phyloP scores from a whole-genome alignment of 2,329 filamentous ascomycete genomes.

The Teratosphaeriaceae sp. region DNA sequence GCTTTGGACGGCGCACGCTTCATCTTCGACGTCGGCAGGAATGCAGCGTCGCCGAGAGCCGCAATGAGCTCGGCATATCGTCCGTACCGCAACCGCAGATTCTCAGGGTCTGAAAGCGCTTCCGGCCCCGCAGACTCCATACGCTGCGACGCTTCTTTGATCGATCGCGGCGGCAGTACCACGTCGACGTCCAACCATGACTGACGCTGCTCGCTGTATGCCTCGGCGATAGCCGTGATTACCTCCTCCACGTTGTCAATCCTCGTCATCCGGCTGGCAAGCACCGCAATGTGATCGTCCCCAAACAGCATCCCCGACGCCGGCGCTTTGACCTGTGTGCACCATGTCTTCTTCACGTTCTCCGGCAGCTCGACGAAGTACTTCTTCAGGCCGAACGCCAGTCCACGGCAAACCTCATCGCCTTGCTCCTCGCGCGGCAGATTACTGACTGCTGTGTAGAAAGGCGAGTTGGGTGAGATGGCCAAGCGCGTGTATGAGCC shows the following conservation, averaged over 20 bases:
- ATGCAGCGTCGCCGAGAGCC: slow-evolving; percentile 74
- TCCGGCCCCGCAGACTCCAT: slow-evolving; percentile 18
- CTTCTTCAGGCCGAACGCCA: slow-evolving; percentile 88
- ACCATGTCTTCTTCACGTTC: slow-evolving; percentile 65
- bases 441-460: slow-evolving; percentile 84
- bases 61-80: slow-evolving; percentile 70
- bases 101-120: slow-evolving; percentile 23
- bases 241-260: slow-evolving; percentile 71
- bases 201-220: slow-evolving; percentile 73
- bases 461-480: slow-evolving; percentile 83
- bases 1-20: slow-evolving; percentile 83
- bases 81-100: slow-evolving; percentile 62
- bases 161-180: slow-evolving; percentile 70
- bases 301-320: slow-evolving; percentile 66
- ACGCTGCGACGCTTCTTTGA: slow-evolving; percentile 33
- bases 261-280: slow-evolving; percentile 77
- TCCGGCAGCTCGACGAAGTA: slow-evolving; percentile 87
- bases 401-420: slow-evolving; percentile 82
- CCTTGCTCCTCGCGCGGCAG: slow-evolving; percentile 91
- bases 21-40: slow-evolving; percentile 77
- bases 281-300: slow-evolving; percentile 85
- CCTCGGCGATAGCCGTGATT: slow-evolving; percentile 64
- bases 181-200: slow-evolving; percentile 85
- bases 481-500: slow-evolving; percentile 87
- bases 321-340: slow-evolving; percentile 44